Base-by-base conservation (phyloP, 805 yeast genomes). In the Komagataella pastoris region DNA sequence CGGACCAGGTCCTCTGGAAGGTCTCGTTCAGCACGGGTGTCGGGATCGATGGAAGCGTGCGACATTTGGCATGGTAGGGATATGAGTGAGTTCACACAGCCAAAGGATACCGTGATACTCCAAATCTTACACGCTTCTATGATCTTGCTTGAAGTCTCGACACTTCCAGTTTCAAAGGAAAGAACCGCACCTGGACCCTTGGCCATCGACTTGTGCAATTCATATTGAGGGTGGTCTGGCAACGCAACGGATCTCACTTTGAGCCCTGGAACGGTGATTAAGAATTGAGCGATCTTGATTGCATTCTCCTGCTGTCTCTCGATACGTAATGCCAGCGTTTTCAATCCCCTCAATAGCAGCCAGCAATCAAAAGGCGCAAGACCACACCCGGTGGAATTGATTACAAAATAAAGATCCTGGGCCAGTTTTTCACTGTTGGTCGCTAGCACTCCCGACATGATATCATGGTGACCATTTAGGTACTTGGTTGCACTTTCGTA, bases 31-130 rank as follows among this genome's bases (percentile, higher is more conserved):
- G 81, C 82, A 66, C 97, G 80, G 3, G 88, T 82, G 61, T 86
- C 80, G 23, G 89, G 84, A 59, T 89, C 96, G 55, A 90, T 90
- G 2, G 96, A 84, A n/a, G 97, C 97, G 63, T 90, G 98, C 6
- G 96, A 87, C 97, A 90, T 90, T 66, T 79, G 79, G 66, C 97
- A 88, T 14, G 98, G 98, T 82, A 90, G 78, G 45, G 96, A 88
- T 53, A 90, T 88, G 62, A 90, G 74, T 17, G 96, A 86, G 71
- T 88, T 88, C 54, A 91, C 96, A 65, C 96, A 85, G 19, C 98
- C 98, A 68, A 90, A 90, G 8, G 95, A 85, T 7, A 90, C 97
- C 6, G 96, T 87, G 56, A 90, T 88, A 45, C 90, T 88, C 71
- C 85, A 90, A 45, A 91, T 72, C 52, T 82, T 79, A 19, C 91